Conservation (phyloP, 2,329 filamentous ascomycete species). For the Penicillium sclerotigenum region DNA sequence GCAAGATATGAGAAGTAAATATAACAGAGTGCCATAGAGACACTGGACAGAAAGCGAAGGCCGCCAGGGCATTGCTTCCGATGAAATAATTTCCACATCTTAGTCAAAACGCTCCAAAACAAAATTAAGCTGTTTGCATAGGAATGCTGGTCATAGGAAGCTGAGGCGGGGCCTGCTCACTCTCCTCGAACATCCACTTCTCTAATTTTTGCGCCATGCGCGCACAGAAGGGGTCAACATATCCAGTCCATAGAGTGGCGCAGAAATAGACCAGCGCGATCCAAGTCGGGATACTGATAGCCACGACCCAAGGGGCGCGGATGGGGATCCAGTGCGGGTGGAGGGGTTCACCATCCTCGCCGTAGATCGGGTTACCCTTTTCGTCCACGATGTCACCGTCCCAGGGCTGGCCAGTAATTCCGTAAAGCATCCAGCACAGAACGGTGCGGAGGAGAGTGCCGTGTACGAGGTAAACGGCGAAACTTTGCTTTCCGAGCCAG, state of each 20-base stretch:
- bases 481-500: constrained; percentile 55
- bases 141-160: constrained; percentile 26
- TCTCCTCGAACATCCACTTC: constrained; percentile 47
- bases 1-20: not conserved
- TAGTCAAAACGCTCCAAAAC: not conserved
- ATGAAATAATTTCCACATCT: not conserved
- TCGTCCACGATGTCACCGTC: constrained; percentile 22
- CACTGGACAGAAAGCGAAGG: not conserved
- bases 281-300: constrained; percentile 47
- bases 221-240: constrained; percentile 52
- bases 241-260: constrained; percentile 52
- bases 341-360: constrained; percentile 40
- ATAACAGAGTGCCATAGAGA: not conserved
- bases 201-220: constrained; percentile 49
- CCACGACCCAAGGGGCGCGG: constrained; percentile 40
- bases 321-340: constrained; percentile 45
- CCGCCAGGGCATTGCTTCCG: constrained; percentile 6
- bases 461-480: constrained; percentile 55
- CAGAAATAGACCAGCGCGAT: constrained; percentile 47
- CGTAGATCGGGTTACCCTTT: constrained; percentile 22
- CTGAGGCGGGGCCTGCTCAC: constrained; percentile 33
- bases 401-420: constrained; percentile 48
- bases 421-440: constrained; percentile 53
- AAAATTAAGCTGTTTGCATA: constrained; percentile 20
- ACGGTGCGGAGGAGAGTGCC: constrained; percentile 53